Base-by-base conservation (phyloP, 2,329 filamentous ascomycete genomes). In the Botrytis cinerea region DNA sequence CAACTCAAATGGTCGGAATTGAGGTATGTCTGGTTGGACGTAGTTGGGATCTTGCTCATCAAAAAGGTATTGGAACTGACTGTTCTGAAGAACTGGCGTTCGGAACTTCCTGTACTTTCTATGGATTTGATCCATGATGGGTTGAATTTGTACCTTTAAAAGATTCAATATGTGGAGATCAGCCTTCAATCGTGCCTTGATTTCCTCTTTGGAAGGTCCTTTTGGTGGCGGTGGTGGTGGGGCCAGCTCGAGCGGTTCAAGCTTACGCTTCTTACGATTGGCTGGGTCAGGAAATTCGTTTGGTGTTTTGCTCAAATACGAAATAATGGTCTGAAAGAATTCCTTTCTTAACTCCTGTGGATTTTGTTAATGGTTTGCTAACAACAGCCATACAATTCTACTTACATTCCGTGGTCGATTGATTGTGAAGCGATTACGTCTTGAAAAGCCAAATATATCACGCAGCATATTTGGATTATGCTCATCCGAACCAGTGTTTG, bases 111-210 rank as follows among this genome's bases (percentile, higher is more conserved):
- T 93, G 84, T 97, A 97, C 81, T 92, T 94, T 75, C 87, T 87
- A 82, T 97, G 96, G 80, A 99, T 93, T 83, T 98, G 94, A 78
- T 99, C 95, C 94, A 99, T 98, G 77, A 98, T 93, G 2, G 93
- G 94, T 82, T 98, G 95, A 72, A 99, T 90, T 71, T 92, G 86
- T 57, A 97, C 90, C 84, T 98, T 99, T 76, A 99, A 85, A 74
- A 92, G 85, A 81, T 98, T 98, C 71, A 98, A 86, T 18, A 91
- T 89, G 76, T 95, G 90, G 67, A 93, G 91, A 80, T 99, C 97
- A 75, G 89, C 89, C 82, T 94, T 92, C 82, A 92, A 92, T 81
- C 95, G 90, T 3, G 88, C 89, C 80, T 94, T 94, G 74, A 93
- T 87, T 79, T 98, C 93, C 72, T 92, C 92, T 80, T 94, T 95